Base-by-base conservation (phyloP, 106 monocot species). In the Acorus gramineus region DNA sequence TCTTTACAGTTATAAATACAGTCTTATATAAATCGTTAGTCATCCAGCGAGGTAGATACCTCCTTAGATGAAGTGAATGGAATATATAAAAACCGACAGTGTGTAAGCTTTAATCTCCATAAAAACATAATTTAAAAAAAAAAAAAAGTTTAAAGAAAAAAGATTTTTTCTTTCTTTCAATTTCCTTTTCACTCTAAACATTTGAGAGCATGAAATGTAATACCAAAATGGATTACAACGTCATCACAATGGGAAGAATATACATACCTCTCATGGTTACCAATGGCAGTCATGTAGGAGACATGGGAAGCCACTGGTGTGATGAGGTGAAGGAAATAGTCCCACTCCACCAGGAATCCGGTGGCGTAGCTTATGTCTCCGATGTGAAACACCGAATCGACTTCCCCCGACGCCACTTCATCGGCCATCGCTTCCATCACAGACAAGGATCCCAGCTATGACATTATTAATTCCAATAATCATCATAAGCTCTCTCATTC, bases 341-440 rank as follows among this genome's bases (percentile, higher is more conserved):
- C 87, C 87, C 87, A 87, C 62, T 87, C 84, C 5, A 78, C 84
- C 11, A 87, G 60, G 64, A 87, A 87, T 3, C 87, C 87, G 12
- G 84, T 87, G n/a, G 87, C 84, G 44, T 87, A 87, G 52, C 87
- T 87, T 66, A 87, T 83, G 59, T 84, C 87, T 2, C 87, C 87
- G 47, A 87, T 80, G 67, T 87, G 87, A 43, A 87, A 81, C 44
- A 87, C 45, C 13, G 84, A 84, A 66, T 88, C 84, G 53, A 80
- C 47, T 6, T 78, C 68, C 4, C 78, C 75, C 0, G 69, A 57
- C 42, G 63, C 54, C 52, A 84, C 64, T 44, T 84, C 83, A 47
- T 75, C 60, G 28, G 71, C 54, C 72, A 88, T 63, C 7, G 84
- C 84, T 52, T 71, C 52, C 44, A 73, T 28, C 4, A 84, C 84